phyloP scores from a whole-genome alignment of 2,329 filamentous ascomycete species.

The Fusarium incarnatum region DNA sequence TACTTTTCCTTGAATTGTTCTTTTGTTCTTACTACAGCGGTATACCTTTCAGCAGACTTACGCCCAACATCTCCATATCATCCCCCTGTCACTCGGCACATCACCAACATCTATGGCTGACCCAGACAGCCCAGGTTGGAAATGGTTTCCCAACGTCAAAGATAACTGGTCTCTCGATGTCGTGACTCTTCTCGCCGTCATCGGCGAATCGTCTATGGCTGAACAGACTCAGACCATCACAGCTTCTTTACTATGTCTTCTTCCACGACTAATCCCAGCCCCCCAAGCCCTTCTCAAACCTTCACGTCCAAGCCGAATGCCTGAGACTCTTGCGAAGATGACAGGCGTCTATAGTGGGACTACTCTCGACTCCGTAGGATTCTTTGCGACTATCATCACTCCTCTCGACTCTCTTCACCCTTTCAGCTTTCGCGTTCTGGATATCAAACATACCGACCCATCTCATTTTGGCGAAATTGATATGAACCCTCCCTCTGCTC shows the following conservation, averaged over 20 bases:
- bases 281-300: constrained; percentile 71
- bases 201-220: constrained; percentile 69
- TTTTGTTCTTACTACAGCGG: background rate
- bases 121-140: constrained; percentile 46
- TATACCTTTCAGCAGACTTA: background rate
- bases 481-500: constrained; percentile 4
- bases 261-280: constrained; percentile 71
- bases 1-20: background rate
- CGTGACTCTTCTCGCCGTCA: constrained; percentile 71
- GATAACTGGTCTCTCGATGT: constrained; percentile 68
- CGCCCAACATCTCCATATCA: background rate
- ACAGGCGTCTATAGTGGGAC: constrained; percentile 69
- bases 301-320: constrained; percentile 65
- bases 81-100: background rate
- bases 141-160: constrained; percentile 59
- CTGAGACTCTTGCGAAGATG: constrained; percentile 65
- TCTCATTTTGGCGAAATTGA: constrained; percentile 26
- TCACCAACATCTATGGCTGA: constrained; percentile 42
- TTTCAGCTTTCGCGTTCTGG: constrained; percentile 61
- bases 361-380: constrained; percentile 66
- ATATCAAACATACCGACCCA: constrained; percentile 59
- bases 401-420: constrained; percentile 62
- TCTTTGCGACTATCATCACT: constrained; percentile 71
- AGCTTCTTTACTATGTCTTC: constrained; percentile 66
- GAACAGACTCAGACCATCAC: constrained; percentile 70